Evolutionary conservation across 352 stramenopile species (phyloP).

Genomic region (Plasmopara viticola): DNA sequence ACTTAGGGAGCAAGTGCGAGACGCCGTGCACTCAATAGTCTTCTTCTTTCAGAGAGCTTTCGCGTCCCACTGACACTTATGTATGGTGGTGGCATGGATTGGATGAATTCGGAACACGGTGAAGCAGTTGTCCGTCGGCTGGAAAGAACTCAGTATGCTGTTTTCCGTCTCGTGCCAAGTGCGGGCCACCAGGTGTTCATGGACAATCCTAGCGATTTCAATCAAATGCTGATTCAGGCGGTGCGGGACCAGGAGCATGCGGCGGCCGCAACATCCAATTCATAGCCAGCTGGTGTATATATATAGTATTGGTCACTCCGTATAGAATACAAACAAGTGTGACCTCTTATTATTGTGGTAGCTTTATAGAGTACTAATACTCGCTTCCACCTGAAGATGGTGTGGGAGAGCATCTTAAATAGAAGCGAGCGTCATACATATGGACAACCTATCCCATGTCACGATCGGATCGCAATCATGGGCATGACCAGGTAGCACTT

Average conservation of each 20-base stretch:
- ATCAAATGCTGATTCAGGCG: slow-evolving; percentile 59
- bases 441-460: slow-evolving; percentile 8
- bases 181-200: slow-evolving; percentile 82
- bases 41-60: slow-evolving; percentile 46
- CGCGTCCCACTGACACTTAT: slow-evolving; percentile 74
- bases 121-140: slow-evolving; percentile 50
- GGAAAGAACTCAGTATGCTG: slow-evolving; percentile 56
- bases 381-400: too few relatives aligned
- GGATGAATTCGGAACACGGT: slow-evolving; percentile 69
- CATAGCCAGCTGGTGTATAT: slow-evolving; percentile 4
- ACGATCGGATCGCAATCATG: slow-evolving; percentile 6
- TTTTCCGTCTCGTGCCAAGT: slow-evolving; percentile 56
- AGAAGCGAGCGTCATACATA: slow-evolving; percentile 3
- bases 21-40: slow-evolving; percentile 39
- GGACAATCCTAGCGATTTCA: slow-evolving; percentile 77
- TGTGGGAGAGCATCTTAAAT: too few relatives aligned
- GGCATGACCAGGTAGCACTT: slow-evolving; percentile 1
- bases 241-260: slow-evolving; percentile 58
- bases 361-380: slow-evolving; percentile 1
- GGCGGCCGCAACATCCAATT: slow-evolving; percentile 20
- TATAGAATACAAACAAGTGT: slow-evolving; percentile 3
- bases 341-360: slow-evolving; percentile 16
- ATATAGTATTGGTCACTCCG: neutral
- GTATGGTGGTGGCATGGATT: slow-evolving; percentile 70
- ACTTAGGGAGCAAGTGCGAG: slow-evolving; percentile 43